Base-by-base conservation (phyloP, 176 grass and related monocot genomes). In the Canna indica region DNA sequence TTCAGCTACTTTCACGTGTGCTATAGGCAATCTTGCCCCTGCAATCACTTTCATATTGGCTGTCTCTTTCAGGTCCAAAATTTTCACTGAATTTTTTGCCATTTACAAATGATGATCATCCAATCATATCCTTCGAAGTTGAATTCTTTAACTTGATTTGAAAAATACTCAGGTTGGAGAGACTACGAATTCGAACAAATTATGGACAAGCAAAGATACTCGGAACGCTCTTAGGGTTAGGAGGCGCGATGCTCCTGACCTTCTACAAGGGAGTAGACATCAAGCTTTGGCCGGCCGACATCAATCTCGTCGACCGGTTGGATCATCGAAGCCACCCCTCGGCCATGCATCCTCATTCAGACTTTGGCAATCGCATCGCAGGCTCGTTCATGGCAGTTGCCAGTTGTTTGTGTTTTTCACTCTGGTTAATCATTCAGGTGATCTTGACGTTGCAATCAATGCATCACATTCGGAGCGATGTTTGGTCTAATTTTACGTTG, bases 201-300 rank as follows among this genome's bases (percentile, higher is more conserved):
- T 81, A 84, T 0, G 84, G 94, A 1, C 86, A 86, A 75, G 90
- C 86, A 32, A 99, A 99, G 81, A 7, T 93, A 7, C 20, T 79
- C 1, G 94, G 94, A 33, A 99, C 94, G 3, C 20, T 99, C 0
- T n/a, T 99, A 11, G 82, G 94, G 45, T 75, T 99, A 59, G 82
- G 78, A 2, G 94, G 94, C 15, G 94, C 94, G 68, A 90, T 99
- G 94, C 74, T 99, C 0, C 89, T 99, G 33, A 90, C 90, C 53
- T 86, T 99, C 26, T 99, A 85, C 86, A 99, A 88, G 83, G 94
- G 94, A 57, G 65, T 78, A 0, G 82, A 82, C 29, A 66, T 99
- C 69, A 81, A 78, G 1, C 76, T 84, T 0, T 92, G 94, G 94
- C 18, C 32, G 13, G 83, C 63, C 31, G 16, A 71, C 76, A 7